Conservation (phyloP, 805 yeast genomes). For the Ogataea saltuana region DNA sequence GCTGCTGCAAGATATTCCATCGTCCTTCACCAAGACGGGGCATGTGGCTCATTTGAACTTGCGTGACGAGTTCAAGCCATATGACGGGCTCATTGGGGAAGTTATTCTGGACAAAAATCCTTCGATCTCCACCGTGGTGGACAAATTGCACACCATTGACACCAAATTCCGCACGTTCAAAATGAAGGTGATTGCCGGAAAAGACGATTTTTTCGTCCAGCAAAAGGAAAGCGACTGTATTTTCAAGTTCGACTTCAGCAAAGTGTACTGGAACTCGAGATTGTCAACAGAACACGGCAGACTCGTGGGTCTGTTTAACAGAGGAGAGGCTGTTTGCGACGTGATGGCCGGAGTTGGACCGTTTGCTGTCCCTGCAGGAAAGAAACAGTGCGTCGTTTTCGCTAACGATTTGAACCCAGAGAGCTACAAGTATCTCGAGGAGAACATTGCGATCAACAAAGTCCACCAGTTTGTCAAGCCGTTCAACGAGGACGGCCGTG, state of each 20-base stretch:
- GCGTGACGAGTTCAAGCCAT: constrained; percentile 81
- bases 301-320: constrained; percentile 56
- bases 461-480: constrained; percentile 59
- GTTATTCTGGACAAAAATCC: constrained; percentile 87
- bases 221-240: constrained; percentile 86
- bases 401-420: constrained; percentile 95
- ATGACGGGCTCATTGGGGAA: constrained; percentile 78
- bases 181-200: constrained; percentile 93
- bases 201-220: constrained; percentile 69
- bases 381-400: constrained; percentile 72
- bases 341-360: constrained; percentile 99
- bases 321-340: constrained; percentile 82
- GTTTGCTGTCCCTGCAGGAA: constrained; percentile 94
- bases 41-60: constrained; percentile 93
- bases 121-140: constrained; percentile 83
- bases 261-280: constrained; percentile 97
- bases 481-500: constrained; percentile 78
- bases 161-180: constrained; percentile 88
- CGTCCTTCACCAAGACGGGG: constrained; percentile 92
- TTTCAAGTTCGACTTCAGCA: constrained; percentile 84
- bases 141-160: constrained; percentile 83
- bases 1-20: constrained; percentile 70
- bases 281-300: constrained; percentile 92
- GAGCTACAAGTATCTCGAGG: constrained; percentile 66
- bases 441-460: constrained; percentile 66